Evolutionary conservation across 257 asterid genomes (phyloP).

Genomic region (Lantana camara): DNA sequence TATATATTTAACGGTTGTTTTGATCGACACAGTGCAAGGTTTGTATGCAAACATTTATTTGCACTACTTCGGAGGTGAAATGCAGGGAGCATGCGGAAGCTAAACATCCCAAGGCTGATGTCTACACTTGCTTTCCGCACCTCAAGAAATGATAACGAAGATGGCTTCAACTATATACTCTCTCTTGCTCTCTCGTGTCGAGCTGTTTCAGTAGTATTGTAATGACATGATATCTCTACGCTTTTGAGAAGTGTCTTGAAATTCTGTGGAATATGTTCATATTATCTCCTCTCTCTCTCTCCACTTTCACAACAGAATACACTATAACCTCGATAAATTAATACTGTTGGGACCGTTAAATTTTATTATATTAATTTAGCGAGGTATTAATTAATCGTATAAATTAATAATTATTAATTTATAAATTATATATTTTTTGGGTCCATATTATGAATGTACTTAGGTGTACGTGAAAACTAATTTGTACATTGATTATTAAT

Average conservation of each 20-base stretch:
- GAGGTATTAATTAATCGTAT: too few species aligned
- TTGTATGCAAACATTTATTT: constrained; percentile 74
- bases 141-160: constrained; percentile 45
- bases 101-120: constrained; percentile 63
- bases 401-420: too few species aligned
- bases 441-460: too few species aligned
- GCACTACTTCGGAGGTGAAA: constrained; percentile 74
- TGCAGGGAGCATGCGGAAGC: constrained; percentile 78
- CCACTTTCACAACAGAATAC: neutral
- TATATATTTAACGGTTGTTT: neutral
- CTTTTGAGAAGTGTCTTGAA: constrained; percentile 11
- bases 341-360: too few species aligned
- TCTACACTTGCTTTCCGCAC: constrained; percentile 55
- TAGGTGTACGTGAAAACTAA: too few species aligned
- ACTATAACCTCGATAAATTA: too few species aligned
- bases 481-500: too few species aligned
- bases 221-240: neutral
- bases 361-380: too few species aligned
- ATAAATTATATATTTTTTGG: too few species aligned
- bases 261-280: constrained; percentile 2
- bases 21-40: constrained; percentile 57
- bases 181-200: constrained; percentile 5
- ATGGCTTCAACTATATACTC: neutral
- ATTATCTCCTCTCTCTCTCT: neutral
- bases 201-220: neutral